Evolutionary conservation across 345 rosid genomes (phyloP).

Genomic region (Salix viminalis): DNA sequence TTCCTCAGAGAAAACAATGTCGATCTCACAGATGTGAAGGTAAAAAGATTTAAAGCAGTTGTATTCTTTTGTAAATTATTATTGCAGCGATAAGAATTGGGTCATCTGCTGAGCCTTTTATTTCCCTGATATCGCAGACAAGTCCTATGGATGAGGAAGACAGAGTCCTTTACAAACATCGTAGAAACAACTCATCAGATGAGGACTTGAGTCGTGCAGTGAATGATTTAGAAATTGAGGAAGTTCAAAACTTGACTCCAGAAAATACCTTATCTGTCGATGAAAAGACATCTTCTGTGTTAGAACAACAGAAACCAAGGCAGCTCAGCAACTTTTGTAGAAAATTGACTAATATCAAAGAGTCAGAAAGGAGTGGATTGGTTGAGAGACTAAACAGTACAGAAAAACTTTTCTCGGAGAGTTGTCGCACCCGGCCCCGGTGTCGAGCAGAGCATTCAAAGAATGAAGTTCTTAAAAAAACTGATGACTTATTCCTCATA

Average conservation of each 20-base stretch:
- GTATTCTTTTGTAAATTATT: background rate
- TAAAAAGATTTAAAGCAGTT: constrained; percentile 20
- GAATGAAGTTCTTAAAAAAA: too few relatives aligned
- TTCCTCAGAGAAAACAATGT: constrained; percentile 72
- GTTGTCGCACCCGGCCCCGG: too few relatives aligned
- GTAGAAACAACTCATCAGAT: constrained; percentile 59
- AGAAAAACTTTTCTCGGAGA: constrained; percentile 14
- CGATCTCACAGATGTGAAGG: constrained; percentile 72
- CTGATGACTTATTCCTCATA: too few relatives aligned
- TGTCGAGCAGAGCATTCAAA: too few relatives aligned
- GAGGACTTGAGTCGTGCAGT: constrained; percentile 36
- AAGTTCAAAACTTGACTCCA: constrained; percentile 19
- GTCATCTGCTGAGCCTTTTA: constrained; percentile 12
- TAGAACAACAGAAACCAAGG: constrained; percentile 14
- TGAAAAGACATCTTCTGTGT: constrained; percentile 26
- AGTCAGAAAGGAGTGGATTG: constrained; percentile 37
- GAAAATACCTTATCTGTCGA: constrained; percentile 24
- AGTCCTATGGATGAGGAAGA: constrained; percentile 65
- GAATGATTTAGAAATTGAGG: constrained; percentile 32
- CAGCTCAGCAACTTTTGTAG: constrained; percentile 19
- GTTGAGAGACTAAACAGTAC: constrained; percentile 21
- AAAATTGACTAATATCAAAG: constrained; percentile 42
- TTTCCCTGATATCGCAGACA: constrained; percentile 51
- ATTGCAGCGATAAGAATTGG: background rate
- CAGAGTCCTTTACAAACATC: constrained; percentile 23